Evolutionary conservation across 257 asterid species (phyloP), one percentile per base, ranked within the genome.

Genomic region (Lycium ferocissimum): DNA sequence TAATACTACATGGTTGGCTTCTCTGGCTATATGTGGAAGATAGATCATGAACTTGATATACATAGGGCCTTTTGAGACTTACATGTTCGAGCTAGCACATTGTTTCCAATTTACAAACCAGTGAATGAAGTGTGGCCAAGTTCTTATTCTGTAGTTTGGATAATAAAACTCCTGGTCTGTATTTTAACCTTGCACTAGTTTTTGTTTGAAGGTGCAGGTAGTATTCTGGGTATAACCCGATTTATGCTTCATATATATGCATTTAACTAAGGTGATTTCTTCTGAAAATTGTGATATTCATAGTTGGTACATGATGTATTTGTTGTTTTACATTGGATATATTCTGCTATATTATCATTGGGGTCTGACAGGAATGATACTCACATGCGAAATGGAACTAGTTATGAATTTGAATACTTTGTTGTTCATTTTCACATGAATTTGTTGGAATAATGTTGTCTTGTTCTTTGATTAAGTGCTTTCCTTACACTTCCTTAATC

Each of bases 131-230:
- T 13, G 62, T 49, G 82, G 43, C 38, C 47, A 26, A 26, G 26
- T 76, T 51, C 8, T 76, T 15, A 1, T 76, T 76, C 47, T 51
- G 82, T 76, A 76, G 63, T 76, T 76, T 76, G 14, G 9, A 54
- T 76, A 26, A 13, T 75, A 49, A 17, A 75, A 75, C 20, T 12
- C 13, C 18, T 76, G 26, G n/a, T 51, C 22, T 26, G 20, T 75
- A 22, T 51, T 76, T 7, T 53, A 51, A 26, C n/a, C 63, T 51
- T 51, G 13, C 63, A 76, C 14, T 49, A 75, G 56, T 20, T 75
- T 49, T 53, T 76, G 22, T 76, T 76, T 14, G 61, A 75, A 75
- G 11, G 81, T 49, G 81, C 61, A 49, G 62, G 61, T 22, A 20
- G 81, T 18, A 18, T 75, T 49, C 43, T 12, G 6, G 61, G 43